Evolutionary conservation across 1,139 yeast species (phyloP), one percentile per base, ranked within the genome.

Genomic region (Geotrichum aggregatum): DNA sequence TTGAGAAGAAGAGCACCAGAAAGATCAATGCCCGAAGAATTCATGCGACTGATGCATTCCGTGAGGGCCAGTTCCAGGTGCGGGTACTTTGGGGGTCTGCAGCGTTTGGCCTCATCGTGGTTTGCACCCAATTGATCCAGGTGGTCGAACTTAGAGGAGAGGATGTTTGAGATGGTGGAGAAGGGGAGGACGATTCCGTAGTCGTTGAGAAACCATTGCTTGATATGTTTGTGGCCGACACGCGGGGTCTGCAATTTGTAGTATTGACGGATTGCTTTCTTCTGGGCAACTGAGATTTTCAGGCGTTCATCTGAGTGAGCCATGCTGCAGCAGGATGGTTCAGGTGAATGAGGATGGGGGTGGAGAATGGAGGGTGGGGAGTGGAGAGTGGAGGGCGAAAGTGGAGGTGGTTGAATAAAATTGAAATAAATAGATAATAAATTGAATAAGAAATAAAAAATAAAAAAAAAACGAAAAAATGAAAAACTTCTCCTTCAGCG

Each of bases 251-350:
- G 53, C 18, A 44, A 26, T 31, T 36, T 43, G 47, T 47, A 50
- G 38, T 47, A 50, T 8, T 51, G 42, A 5, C 56, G 51, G 22
- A 53, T 53, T 38, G 53, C 56, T 44, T 53, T 53, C 39, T 53
- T 53, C 24, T 53, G 56, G 16, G 56, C 56, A 16, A 53, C 52
- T n/a, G 56, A 46, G 40, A 53, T 53, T 26, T 53, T 53, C n/a
- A 53, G 51, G 13, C 56, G 53, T 28, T 53, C 56, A 13, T 53
- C 56, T 3, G 56, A 19, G 26, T 47, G 56, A 1, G 49, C 46
- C 16, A 49, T 43, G 47, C 46, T 52, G 21, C 19, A 44, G 44
- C 7, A 4, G 35, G 34, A 14, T 2, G 16, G 18, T 30, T 14
- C 2, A 13, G 34, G n/a, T 28, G 33, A 14, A 18, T 18, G 26